Conservation (phyloP, 805 yeast species). For the Candida yuanshanica region DNA sequence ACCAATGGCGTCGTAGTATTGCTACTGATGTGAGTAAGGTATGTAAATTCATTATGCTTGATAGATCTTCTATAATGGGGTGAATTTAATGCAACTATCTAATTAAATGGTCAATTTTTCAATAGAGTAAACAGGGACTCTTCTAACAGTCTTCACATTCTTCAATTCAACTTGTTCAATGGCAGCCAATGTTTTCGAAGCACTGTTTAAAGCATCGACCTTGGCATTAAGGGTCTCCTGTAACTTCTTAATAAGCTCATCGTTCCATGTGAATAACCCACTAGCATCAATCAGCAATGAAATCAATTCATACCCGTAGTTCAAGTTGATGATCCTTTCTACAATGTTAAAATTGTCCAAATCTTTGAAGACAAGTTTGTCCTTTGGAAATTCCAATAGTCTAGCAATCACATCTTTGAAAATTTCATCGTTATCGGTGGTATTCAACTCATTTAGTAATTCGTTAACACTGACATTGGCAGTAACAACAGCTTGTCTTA, state of each 20-base stretch:
- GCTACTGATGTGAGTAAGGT: too few species aligned
- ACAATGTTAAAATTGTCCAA: slow-evolving; percentile 33
- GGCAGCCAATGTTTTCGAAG: slow-evolving; percentile 28
- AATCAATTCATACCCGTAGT: slow-evolving; percentile 56
- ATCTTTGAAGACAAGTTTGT: slow-evolving; percentile 25
- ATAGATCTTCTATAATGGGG: too few species aligned
- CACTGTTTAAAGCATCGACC: slow-evolving; percentile 38
- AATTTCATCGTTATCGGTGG: slow-evolving; percentile 53
- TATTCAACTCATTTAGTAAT: slow-evolving; percentile 53
- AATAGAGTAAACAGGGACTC: slow-evolving; percentile 48
- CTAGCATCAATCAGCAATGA: slow-evolving; percentile 66
- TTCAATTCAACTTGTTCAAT: slow-evolving; percentile 24
- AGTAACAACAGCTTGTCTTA: slow-evolving; percentile 78
- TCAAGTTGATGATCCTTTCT: slow-evolving; percentile 38
- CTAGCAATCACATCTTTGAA: slow-evolving; percentile 65
- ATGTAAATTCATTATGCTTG: too few species aligned
- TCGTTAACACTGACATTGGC: slow-evolving; percentile 64
- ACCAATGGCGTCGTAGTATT: too few species aligned
- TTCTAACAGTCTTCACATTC: slow-evolving; percentile 30
- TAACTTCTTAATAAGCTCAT: slow-evolving; percentile 42
- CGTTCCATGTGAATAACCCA: slow-evolving; percentile 63
- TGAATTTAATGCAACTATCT: too few species aligned
- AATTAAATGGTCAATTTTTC: slow-evolving; percentile 36
- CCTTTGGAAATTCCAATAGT: slow-evolving; percentile 51
- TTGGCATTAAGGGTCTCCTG: slow-evolving; percentile 40